Conservation (phyloP, 495 filamentous ascomycete species). For the Durotheca rogersii region DNA sequence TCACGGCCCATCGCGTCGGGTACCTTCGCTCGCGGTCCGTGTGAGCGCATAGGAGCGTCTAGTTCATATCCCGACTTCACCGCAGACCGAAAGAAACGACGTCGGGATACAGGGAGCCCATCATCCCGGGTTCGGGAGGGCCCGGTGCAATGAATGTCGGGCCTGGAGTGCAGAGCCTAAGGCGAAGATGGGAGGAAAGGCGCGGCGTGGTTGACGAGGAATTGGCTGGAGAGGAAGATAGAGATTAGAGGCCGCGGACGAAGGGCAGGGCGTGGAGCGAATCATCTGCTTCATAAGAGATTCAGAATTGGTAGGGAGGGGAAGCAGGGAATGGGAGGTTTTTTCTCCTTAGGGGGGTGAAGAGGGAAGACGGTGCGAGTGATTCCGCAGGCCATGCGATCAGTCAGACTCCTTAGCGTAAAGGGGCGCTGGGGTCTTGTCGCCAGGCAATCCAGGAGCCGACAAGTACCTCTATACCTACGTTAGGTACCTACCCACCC, state of each 20-base stretch:
- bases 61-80: constrained; percentile 22
- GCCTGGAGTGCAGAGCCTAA: too few species aligned
- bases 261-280: not conserved
- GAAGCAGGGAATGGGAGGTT: not conserved
- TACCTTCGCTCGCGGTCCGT: constrained; percentile 13
- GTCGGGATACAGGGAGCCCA: constrained; percentile 29
- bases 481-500: too few species aligned
- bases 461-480: too few species aligned
- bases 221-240: constrained; percentile 7
- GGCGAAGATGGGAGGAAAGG: constrained; percentile 10
- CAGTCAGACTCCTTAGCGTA: too few species aligned
- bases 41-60: constrained; percentile 19
- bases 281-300: not conserved
- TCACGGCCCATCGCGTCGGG: constrained; percentile 24
- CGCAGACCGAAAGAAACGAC: constrained; percentile 25
- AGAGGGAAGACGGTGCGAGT: too few species aligned
- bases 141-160: constrained; percentile 10
- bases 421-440: too few species aligned
- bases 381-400: too few species aligned
- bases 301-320: not conserved
- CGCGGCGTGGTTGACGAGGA: constrained; percentile 20
- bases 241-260: not conserved
- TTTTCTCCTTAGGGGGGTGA: too few species aligned
- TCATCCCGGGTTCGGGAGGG: constrained; percentile 26
- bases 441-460: too few species aligned